Conservation (phyloP, 2,329 filamentous ascomycete species). For the Hypoxylon sp. region DNA sequence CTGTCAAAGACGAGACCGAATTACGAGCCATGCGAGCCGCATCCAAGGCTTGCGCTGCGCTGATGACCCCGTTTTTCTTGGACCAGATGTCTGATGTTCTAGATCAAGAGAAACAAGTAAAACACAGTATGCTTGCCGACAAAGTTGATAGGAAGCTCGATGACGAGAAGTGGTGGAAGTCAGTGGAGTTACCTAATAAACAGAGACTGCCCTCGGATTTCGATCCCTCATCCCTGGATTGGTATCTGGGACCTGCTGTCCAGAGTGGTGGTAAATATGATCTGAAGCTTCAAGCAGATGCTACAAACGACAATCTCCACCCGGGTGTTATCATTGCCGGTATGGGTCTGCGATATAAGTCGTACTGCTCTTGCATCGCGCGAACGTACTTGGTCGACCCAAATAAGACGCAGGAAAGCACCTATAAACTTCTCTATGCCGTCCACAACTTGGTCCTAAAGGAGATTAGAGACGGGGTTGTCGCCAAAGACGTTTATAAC, state of each 20-base stretch:
- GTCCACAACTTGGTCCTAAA: conserved; percentile 93
- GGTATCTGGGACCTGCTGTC: conserved; percentile 90
- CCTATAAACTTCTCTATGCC: conserved; percentile 88
- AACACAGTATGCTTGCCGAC: conserved; percentile 86
- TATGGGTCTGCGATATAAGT: conserved; percentile 94
- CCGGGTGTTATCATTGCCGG: conserved; percentile 94
- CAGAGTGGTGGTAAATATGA: conserved; percentile 98
- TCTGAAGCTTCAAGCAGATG: conserved; percentile 81
- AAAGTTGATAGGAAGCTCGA: conserved; percentile 94
- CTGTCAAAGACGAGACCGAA: conserved; percentile 95
- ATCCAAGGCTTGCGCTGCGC: conserved; percentile 91
- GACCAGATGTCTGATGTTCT: conserved; percentile 98
- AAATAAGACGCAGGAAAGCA: conserved; percentile 94
- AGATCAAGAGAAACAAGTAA: conserved; percentile 97
- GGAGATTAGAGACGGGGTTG: conserved; percentile 87
- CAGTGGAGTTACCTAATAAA: conserved; percentile 76
- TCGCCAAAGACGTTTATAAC: conserved; percentile 90
- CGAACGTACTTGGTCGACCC: conserved; percentile 97
- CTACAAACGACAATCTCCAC: conserved; percentile 86
- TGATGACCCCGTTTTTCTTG: conserved; percentile 97
- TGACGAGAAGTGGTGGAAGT: conserved; percentile 93
- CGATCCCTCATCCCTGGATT: conserved; percentile 90
- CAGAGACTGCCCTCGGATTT: conserved; percentile 88
- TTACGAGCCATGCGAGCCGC: conserved; percentile 94
- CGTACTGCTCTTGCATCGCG: conserved; percentile 92